Base-by-base conservation (phyloP, 176 grass and related monocot species). In the Ampelocalamus luodianensis region DNA sequence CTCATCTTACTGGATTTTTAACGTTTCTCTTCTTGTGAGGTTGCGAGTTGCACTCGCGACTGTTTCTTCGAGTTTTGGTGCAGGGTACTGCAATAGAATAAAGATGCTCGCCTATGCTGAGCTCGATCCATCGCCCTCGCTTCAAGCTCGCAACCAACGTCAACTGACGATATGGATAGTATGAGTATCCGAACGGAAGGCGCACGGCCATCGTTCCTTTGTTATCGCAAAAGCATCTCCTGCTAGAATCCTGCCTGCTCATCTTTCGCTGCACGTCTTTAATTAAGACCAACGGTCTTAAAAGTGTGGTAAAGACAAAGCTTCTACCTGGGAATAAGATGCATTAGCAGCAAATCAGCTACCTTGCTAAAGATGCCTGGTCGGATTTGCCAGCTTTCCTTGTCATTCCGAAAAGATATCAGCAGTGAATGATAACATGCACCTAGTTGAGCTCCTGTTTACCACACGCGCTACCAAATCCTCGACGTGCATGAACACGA, bases 401-500 rank as follows among this genome's bases (percentile, higher is more conserved):
- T 0, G 39, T 63, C 55, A 29, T 29, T 29, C 29, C 29, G 1
- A 29, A 29, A 29, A 29, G 29, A 29, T 29, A 29, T 29, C 29
- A 29, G 29, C 29, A 29, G 29, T 29, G 29, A 16, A 8, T 2
- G 6, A 5, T 49, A 11, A 45, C 14, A 34, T 34, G 32, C 32
- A 34, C 46, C 16, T 36, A 6, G 2, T 5, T 17, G 10, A 49
- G 37, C 12, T 37, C 8, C 13, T n/a, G 61, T 2, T 14, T 29
- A n/a, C 29, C n/a, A 53, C 67, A 23, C 5, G 40, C 53, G 8
- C 64, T 6, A 40, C 50, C 53, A n/a, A 24, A 58, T 27, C 71
- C 12, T 56, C 29, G 68, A 65, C 68, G 16, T 56, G 65, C 55
- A 29, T 15, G 50, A 77, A n/a, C 79, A 46, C 11, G 59, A 72